Base-by-base conservation (phyloP, 2,329 filamentous ascomycete species). In the Xylariomycetidae sp. region DNA sequence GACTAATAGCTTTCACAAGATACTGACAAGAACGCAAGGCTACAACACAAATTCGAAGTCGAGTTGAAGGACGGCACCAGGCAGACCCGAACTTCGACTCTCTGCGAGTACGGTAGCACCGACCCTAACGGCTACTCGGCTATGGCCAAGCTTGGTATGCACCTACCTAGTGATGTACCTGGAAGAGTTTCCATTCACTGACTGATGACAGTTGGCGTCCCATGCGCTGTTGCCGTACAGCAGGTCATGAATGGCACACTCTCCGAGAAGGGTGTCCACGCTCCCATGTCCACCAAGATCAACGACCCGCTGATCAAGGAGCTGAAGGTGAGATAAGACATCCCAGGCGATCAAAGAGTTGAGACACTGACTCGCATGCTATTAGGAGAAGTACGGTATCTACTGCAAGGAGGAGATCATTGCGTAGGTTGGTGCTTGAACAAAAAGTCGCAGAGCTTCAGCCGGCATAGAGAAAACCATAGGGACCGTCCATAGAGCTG, bases 31-130 rank as follows among this genome's bases (percentile, higher is more conserved):
- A n/a, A n/a, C n/a, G n/a, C n/a, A 9, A 10, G 22, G 15, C 19
- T 31, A 13, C 17, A 87, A 65, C 83, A 87, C 68, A 82, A 78
- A 66, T 94, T 95, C 59, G 80, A 80, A 57, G 85, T 94, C 47
- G 84, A 92, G 70, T 69, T 82, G 63, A 79, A 81, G 63, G 83
- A 93, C 56, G 88, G 88, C 51, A 75, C 64, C 56, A 76, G 74
- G 58, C 78, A 93, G 67, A 87, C 79, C 27, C 72, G 81, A 43
- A 89, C 85, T 16, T 86, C 81, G 25, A 95, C 88, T 1, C 75
- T 95, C 12, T 72, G 70, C 56, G 87, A 93, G 57, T 92, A 94
- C 60, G 89, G 88, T 56, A 27, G 19, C 15, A 24, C 42, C 18
- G 80, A 78, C 52, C 80, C 84, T 37, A 48, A 76, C 46, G 85